phyloP scores from a whole-genome alignment of 1,139 yeast species.

The Blastobotrys elegans region DNA sequence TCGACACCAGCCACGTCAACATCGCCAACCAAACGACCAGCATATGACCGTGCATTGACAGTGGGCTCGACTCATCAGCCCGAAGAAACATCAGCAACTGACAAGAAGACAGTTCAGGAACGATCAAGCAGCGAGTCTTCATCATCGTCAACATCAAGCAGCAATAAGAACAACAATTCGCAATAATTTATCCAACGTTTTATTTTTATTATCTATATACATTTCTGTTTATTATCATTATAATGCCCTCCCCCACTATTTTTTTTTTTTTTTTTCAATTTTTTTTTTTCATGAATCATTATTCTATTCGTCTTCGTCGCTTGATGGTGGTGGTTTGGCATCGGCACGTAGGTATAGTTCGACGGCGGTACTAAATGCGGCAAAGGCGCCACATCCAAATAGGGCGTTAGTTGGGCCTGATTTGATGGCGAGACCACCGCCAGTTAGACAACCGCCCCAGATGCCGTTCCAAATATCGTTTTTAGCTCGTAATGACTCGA shows the following conservation, averaged over 20 bases:
- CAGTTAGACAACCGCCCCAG: slow-evolving; percentile 92
- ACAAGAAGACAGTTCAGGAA: no score
- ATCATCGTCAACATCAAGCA: no score
- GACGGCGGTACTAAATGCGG: slow-evolving; percentile 91
- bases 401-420: slow-evolving; percentile 92
- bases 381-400: slow-evolving; percentile 96
- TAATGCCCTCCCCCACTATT: no score
- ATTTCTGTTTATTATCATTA: no score
- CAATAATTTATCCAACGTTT: no score
- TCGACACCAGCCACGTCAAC: background rate
- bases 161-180: no score
- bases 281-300: no score
- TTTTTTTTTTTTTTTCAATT: no score
- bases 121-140: no score
- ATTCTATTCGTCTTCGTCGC: slow-evolving; percentile 62
- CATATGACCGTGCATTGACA: background rate
- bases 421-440: slow-evolving; percentile 81
- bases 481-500: slow-evolving; percentile 79
- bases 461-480: slow-evolving; percentile 91
- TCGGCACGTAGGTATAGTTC: slow-evolving; percentile 88
- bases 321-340: slow-evolving; percentile 74
- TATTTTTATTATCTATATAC: no score
- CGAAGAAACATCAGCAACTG: no score
- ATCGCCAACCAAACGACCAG: background rate
- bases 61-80: background rate